Conservation (phyloP, 1,139 yeast species). For the Pichia sp. region DNA sequence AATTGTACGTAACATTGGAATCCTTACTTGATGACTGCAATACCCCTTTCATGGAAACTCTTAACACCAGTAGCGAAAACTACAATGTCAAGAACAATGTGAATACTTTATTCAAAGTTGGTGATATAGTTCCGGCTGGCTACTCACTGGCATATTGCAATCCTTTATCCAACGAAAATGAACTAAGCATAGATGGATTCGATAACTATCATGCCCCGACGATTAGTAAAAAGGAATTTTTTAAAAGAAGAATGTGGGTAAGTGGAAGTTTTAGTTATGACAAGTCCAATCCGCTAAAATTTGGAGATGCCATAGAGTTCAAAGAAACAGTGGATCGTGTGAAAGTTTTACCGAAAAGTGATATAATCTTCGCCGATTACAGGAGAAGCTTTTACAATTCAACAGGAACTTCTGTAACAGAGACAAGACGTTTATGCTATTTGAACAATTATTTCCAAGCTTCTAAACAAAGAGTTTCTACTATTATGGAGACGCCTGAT, state of each 20-base stretch:
- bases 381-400: constrained; percentile 23
- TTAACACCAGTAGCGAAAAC: background rate
- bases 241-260: constrained; percentile 74
- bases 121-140: constrained; percentile 43
- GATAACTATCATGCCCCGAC: constrained; percentile 75
- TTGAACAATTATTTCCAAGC: constrained; percentile 29
- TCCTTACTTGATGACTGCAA: constrained; percentile 22
- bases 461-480: background rate
- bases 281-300: constrained; percentile 32
- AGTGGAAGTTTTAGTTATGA: constrained; percentile 56
- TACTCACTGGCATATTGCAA: constrained; percentile 65
- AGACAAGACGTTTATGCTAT: constrained; percentile 37
- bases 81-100: background rate
- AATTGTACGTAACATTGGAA: constrained; percentile 27
- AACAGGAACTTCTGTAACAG: constrained; percentile 21
- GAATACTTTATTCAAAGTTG: constrained; percentile 20
- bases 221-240: constrained; percentile 31
- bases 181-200: constrained; percentile 71
- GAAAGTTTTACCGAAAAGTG: constrained; percentile 16
- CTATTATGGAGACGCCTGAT: background rate
- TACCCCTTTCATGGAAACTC: constrained; percentile 17
- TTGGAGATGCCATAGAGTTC: constrained; percentile 40
- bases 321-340: constrained; percentile 37
- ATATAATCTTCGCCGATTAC: constrained; percentile 26
- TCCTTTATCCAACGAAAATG: constrained; percentile 46